Percentiles rank a stretch among this genome's conserved stretches.
These are phyloP conservation scores for Penicillium bovifimosum DNA, from an alignment of 495 filamentous ascomycete species.

Conservation along the genomic window DNA sequence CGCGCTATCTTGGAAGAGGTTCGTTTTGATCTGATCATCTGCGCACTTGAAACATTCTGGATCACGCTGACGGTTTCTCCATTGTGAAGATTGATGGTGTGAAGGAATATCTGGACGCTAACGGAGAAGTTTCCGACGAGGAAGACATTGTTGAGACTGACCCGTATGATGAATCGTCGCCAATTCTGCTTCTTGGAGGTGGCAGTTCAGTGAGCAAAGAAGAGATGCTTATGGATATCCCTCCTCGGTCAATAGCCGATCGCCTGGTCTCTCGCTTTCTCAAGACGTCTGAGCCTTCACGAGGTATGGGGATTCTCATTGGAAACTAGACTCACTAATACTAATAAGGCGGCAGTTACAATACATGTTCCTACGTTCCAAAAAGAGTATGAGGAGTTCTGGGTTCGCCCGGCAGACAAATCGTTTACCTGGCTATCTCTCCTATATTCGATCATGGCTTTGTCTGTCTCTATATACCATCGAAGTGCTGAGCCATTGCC, in stretches of 20 bases:
- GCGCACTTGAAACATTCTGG: not conserved
- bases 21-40: constrained; percentile 10
- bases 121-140: constrained; percentile 21
- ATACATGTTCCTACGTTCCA: constrained; percentile 44
- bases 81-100: constrained; percentile 35
- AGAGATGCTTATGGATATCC: constrained; percentile 39
- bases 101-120: constrained; percentile 24
- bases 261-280: constrained; percentile 43
- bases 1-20: constrained; percentile 49
- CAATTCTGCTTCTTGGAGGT: constrained; percentile 39
- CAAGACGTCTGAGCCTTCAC: constrained; percentile 37
- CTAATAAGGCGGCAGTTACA: constrained; percentile 19
- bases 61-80: constrained; percentile 2
- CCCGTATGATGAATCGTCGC: constrained; percentile 20
- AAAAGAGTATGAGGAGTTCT: constrained; percentile 38
- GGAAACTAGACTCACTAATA: not conserved
- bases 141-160: constrained; percentile 20
- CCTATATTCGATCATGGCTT: constrained; percentile 31
- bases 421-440: constrained; percentile 36
- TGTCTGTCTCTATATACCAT: constrained; percentile 27
- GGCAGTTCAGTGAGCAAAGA: constrained; percentile 26
- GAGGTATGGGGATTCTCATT: constrained; percentile 22
- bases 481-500: constrained; percentile 29
- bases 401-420: constrained; percentile 24
- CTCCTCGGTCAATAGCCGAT: constrained; percentile 36